Evolutionary conservation across 805 yeast species (phyloP), one percentile per base, ranked within the genome.

Genomic region (Cyberlindnera mycetangii): DNA sequence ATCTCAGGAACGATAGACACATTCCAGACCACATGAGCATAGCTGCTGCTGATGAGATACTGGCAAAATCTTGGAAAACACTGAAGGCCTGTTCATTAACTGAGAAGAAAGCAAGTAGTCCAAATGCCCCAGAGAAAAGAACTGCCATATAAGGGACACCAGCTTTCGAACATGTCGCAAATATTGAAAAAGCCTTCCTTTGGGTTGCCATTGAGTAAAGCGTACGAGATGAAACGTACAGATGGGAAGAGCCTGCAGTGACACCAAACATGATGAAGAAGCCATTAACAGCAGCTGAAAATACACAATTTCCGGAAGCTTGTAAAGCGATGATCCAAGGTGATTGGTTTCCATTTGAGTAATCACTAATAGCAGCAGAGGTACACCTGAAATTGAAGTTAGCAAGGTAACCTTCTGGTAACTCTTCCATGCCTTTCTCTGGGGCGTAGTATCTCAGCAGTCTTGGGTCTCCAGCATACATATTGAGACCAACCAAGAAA

Each of bases 91-190:
- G 62, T 43, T 74, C 69, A 35, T 78, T 72, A 5, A 83, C 79
- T 3, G 86, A 76, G 18, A 84, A 58, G 59, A 69, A 85, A 0
- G 89, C 75, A 30, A 85, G 62, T 3, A 78, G 57, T 0, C 87
- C 85, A 58, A 85, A 78, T 1, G 71, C 39, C 2, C 82, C 81
- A 0, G 89, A 73, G 47, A 81, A 75, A 27, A 84, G 50, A 2
- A 86, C 89, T 3, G 90, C 69, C 47, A 71, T 66, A 57, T 83
- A 85, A 0, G 95, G 95, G 7, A 83, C 84, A 3, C 95, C 95
- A 21, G 65, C 61, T 24, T 70, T 67, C 34, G 79, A 75, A 56
- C 93, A 84, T 22, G 64, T 62, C 0, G 82, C 68, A 55, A 86
- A 79, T 14, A 77, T 58, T 11, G 63, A 64, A 7, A 89, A 87